Evolutionary conservation across 805 yeast genomes (phyloP), one percentile per base, ranked within the genome.

Genomic region (Cyberlindnera veronae): DNA sequence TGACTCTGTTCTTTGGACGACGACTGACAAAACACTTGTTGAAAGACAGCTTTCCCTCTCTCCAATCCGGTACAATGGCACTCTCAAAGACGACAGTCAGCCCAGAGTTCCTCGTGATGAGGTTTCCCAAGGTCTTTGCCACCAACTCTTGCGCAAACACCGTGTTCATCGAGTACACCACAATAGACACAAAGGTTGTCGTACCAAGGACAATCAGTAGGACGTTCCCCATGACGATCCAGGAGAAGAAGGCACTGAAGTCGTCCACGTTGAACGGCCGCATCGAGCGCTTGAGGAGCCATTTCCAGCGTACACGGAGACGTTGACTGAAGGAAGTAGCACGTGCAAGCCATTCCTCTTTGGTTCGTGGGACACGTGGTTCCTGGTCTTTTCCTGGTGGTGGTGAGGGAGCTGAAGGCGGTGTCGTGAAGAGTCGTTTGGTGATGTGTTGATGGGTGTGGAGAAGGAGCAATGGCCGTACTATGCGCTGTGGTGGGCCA

Each of bases 31-130:
- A 82, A 38, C 95, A 95, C 52, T 88, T 86, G 44, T 81, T 77
- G 61, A 93, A 84, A 32, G 82, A 76, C 39, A 93, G 86, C 46
- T 79, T 84, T 2, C 96, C 95, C 48, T 84, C 87, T 29, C 81
- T 72, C 96, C 96, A 90, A 41, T 86, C 88, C 0, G 97, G 97
- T 6, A 89, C 95, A 42, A 91, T 85, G 1, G 98, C 99, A 58
- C 79, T 82, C 58, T 91, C 98, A 55, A 93, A 93, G 0, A 86
- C 80, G 8, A 93, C 96, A 0, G 83, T 77, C 46, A 90, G 64
- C 9, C 87, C 84, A 2, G 95, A 79, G 55, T 89, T 93, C 45
- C 76, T 76, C 6, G 98, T 90, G 41, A 93, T 75, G 42, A 85
- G 64, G 54, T 85, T 85, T 9, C 98, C 98, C 22, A 90, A 69